Conservation (phyloP, 75 land plant genomes). For the Larix kaempferi region DNA sequence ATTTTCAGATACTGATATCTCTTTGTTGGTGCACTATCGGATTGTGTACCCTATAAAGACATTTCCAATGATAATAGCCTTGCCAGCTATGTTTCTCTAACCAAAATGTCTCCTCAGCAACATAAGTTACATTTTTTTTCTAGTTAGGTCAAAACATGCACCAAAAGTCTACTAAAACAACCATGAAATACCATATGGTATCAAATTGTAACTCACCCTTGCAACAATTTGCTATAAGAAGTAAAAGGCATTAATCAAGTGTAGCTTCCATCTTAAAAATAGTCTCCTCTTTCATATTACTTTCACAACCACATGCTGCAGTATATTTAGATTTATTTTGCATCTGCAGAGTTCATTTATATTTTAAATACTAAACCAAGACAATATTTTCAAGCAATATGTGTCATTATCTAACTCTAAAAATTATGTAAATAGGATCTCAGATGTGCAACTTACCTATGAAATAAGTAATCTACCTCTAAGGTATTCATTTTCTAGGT, state of each 20-base stretch:
- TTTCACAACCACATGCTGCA: slow-evolving; percentile 49
- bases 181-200: background rate
- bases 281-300: slow-evolving; percentile 55
- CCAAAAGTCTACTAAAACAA: background rate
- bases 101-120: slow-evolving; percentile 81
- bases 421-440: background rate
- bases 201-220: slow-evolving; percentile 49
- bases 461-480: slow-evolving; percentile 53
- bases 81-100: slow-evolving; percentile 80
- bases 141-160: background rate
- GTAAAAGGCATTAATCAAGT: slow-evolving; percentile 79
- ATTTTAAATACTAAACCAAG: background rate
- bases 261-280: slow-evolving; percentile 71
- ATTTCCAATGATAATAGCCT: slow-evolving; percentile 66
- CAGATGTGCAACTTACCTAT: slow-evolving; percentile 36
- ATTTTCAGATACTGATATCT: too few species aligned
- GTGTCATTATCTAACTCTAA: slow-evolving; percentile 2
- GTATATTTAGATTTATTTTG: slow-evolving; percentile 52
- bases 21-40: too few species aligned
- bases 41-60: slow-evolving; percentile 88
- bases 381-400: background rate
- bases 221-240: slow-evolving; percentile 86
- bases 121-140: background rate
- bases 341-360: slow-evolving; percentile 31
- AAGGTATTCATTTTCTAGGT: too few species aligned